Percentiles rank a stretch among this genome's conserved stretches.
Evolutionary conservation across 1,139 yeast species (phyloP).

Genomic region (Meyerozyma carpophila): DNA sequence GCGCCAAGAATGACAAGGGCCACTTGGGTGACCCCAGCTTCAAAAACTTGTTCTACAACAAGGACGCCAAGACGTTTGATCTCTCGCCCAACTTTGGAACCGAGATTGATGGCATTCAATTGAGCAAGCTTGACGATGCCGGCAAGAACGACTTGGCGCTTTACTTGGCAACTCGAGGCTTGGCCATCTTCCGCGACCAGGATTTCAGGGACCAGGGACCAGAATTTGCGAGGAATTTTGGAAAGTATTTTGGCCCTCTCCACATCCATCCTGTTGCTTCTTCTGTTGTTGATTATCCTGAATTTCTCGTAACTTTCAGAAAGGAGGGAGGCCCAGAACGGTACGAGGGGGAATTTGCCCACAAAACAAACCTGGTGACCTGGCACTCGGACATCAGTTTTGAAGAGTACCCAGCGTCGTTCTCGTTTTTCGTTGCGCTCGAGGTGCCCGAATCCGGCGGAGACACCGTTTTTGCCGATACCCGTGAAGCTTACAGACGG

Average conservation of each 20-base stretch:
- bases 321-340: constrained; percentile 21
- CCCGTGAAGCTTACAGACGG: constrained; percentile 27
- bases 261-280: constrained; percentile 28
- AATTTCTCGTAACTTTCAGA: constrained; percentile 25
- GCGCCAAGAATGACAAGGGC: constrained; percentile 21
- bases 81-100: constrained; percentile 31
- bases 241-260: constrained; percentile 26
- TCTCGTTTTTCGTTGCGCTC: constrained; percentile 26
- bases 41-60: constrained; percentile 21
- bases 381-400: constrained; percentile 32
- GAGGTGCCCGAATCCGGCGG: constrained; percentile 30
- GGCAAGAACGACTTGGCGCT: constrained; percentile 31
- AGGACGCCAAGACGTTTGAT: constrained; percentile 11
- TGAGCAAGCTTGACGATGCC: constrained; percentile 24
- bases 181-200: constrained; percentile 26
- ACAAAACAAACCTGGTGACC: constrained; percentile 12
- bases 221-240: constrained; percentile 22
- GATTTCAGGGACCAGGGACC: constrained; percentile 29
- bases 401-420: constrained; percentile 26
- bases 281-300: constrained; percentile 22
- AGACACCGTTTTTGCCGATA: constrained; percentile 28
- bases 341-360: constrained; percentile 16
- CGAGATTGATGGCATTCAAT: constrained; percentile 26
- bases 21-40: constrained; percentile 24
- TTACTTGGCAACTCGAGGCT: constrained; percentile 27